Conservation (phyloP, 768 basidiomycete genomes). For the Pleurotus salmoneostramineus region DNA sequence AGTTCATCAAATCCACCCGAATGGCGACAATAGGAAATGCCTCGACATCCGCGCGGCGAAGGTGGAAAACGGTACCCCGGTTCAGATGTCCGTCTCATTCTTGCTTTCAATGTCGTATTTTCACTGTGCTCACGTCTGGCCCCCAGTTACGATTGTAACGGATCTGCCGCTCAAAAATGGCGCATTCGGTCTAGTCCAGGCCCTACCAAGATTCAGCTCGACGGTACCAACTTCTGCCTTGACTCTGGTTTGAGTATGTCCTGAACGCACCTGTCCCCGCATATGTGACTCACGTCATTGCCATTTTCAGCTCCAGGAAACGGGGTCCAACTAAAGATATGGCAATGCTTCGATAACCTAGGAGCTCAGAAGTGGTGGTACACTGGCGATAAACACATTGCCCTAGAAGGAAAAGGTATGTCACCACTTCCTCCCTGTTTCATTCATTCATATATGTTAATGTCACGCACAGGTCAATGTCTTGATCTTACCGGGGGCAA, state of each 20-base stretch:
- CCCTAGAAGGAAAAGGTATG: constrained; percentile 4
- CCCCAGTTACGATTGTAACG: constrained; percentile 3
- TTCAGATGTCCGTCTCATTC: not conserved
- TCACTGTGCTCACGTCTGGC: not conserved
- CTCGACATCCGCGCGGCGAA: not conserved
- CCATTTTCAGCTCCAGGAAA: constrained; percentile 1
- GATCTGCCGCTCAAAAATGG: constrained; percentile 3
- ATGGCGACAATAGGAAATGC: constrained; percentile 5
- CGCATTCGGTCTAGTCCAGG: not conserved
- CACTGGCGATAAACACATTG: constrained; percentile 4
- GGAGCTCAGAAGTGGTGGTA: constrained; percentile 7
- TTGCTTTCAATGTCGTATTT: too few relatives aligned
- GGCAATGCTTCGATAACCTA: constrained; percentile 4
- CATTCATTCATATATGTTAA: not conserved
- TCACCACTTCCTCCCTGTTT: not conserved
- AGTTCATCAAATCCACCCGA: constrained; percentile 4
- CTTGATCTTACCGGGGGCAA: constrained; percentile 1
- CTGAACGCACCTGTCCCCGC: not conserved
- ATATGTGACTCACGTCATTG: not conserved
- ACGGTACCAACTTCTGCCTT: constrained; percentile 5
- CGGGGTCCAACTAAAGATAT: constrained; percentile 1
- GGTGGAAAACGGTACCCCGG: constrained; percentile 1
- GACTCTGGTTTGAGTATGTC: constrained; percentile 1
- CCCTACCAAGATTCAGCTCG: constrained; percentile 1
- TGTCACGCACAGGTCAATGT: constrained; percentile 2